These are phyloP conservation scores for Coemansia sp. DNA, from an alignment of 192 early-diverging fungal species.

Conservation along the genomic window DNA sequence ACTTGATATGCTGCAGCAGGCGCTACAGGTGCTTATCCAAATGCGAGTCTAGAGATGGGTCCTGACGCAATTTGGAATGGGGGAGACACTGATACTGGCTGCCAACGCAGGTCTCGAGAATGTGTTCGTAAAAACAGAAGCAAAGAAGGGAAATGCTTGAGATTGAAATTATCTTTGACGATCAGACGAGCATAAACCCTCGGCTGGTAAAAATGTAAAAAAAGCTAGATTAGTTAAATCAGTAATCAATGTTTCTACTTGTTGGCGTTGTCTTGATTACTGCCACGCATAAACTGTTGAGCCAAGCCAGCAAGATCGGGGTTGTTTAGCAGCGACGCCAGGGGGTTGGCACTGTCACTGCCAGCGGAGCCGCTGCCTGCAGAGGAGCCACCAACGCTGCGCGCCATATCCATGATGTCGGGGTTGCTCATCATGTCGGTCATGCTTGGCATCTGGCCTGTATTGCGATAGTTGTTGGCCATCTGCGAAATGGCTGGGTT, in stretches of 20 bases:
- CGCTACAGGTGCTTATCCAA: not conserved
- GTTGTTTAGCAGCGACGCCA: slow-evolving; percentile 39
- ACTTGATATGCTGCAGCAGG: not conserved
- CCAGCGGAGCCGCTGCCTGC: not conserved
- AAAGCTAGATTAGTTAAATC: not conserved
- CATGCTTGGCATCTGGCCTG: slow-evolving; percentile 49
- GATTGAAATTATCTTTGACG: too few species aligned
- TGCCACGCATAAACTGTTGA: slow-evolving; percentile 28
- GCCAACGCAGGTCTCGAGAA: not conserved
- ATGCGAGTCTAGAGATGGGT: not conserved
- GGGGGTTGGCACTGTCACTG: slow-evolving; percentile 14
- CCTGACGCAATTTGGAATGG: not conserved
- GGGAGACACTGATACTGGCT: not conserved
- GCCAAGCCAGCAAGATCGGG: slow-evolving; percentile 36
- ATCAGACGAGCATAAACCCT: not conserved
- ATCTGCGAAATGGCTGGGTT: slow-evolving; percentile 89
- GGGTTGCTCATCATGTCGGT: slow-evolving; percentile 52
- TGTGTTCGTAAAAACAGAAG: not conserved
- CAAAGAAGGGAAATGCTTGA: not conserved
- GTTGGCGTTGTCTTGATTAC: not conserved
- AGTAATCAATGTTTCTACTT: not conserved
- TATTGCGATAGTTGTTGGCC: slow-evolving; percentile 52
- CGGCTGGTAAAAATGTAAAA: not conserved
- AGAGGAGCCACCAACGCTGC: slow-evolving; percentile 16
- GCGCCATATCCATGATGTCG: slow-evolving; percentile 43